A percentile compares a stretch with the other conserved stretches of the same genome.
These are phyloP conservation scores for Rhexocercosporidium sp. DNA, from an alignment of 2,329 filamentous ascomycete genomes.

Conservation along the genomic window DNA sequence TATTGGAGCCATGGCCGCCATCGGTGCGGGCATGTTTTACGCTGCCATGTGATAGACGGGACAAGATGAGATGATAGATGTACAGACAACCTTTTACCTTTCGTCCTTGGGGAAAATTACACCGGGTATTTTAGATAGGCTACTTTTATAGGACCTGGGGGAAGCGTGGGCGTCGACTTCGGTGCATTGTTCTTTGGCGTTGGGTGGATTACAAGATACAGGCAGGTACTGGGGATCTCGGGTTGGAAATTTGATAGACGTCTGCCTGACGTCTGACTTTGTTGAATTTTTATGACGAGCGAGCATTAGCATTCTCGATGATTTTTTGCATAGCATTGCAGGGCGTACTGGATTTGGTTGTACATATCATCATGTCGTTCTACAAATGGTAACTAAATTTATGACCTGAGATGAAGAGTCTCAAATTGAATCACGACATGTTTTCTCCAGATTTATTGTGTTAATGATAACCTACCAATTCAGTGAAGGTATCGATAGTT, in stretches of 20 bases:
- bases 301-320: slow-evolving; percentile 4
- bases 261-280: background rate
- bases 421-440: background rate
- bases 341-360: background rate
- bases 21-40: slow-evolving; percentile 34
- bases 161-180: slow-evolving; percentile 2
- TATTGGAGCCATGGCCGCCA: slow-evolving; percentile 20
- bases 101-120: background rate
- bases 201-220: background rate
- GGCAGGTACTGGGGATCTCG: slow-evolving; percentile 20
- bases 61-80: slow-evolving; percentile 2
- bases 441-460: no score
- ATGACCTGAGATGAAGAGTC: background rate
- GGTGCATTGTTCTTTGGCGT: slow-evolving; percentile 13
- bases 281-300: background rate
- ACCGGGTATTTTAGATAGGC: slow-evolving; percentile 21
- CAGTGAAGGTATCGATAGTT: no score
- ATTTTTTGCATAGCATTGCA: slow-evolving; percentile 10
- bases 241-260: background rate
- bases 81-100: background rate
- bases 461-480: no score
- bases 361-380: slow-evolving; percentile 7
- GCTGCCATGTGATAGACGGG: slow-evolving; percentile 34
- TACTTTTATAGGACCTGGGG: background rate
- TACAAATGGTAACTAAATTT: background rate